A percentile compares a stretch with the other conserved stretches of the same genome.
These are phyloP conservation scores for Bruguiera sexangula DNA, from an alignment of 345 rosid species.

Conservation along the genomic window DNA sequence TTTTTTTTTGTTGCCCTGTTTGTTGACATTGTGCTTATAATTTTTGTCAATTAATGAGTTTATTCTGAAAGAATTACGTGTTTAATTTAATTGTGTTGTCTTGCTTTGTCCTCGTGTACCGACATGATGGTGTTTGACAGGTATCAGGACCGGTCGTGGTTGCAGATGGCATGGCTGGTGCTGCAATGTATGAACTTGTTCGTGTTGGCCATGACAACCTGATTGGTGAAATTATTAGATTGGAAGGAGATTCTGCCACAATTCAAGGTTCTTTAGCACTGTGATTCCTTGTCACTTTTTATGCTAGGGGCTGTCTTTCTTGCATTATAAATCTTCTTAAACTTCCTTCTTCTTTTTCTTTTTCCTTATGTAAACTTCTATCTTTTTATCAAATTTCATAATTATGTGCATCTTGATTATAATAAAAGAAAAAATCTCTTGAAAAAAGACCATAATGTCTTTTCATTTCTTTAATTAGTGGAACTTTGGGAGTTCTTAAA, in stretches of 20 bases:
- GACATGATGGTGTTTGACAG: conserved; percentile 31
- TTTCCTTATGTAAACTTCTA: not conserved
- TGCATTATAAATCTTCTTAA: not conserved
- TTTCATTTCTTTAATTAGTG: not conserved
- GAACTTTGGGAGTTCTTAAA: not conserved
- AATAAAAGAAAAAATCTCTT: too few species aligned
- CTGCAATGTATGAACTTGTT: conserved; percentile 98
- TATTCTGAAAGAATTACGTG: too few species aligned
- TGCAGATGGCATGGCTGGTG: conserved; percentile 99
- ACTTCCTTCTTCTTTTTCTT: not conserved
- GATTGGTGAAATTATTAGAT: conserved; percentile 94
- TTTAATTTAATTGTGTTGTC: too few species aligned
- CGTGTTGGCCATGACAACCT: conserved; percentile 97
- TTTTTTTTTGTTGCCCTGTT: too few species aligned
- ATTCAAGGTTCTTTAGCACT: conserved; percentile 65
- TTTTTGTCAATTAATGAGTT: too few species aligned
- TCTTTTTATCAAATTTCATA: not conserved
- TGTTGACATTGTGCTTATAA: too few species aligned
- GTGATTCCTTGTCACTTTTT: not conserved
- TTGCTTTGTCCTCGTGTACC: not conserved
- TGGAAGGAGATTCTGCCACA: conserved; percentile 99
- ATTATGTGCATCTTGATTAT: not conserved
- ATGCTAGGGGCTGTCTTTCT: not conserved
- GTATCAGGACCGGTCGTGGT: conserved; percentile 98
- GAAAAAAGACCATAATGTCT: not conserved